Evolutionary conservation across 2,329 filamentous ascomycete species (phyloP), one percentile per base, ranked within the genome.

Genomic region (Aspergillus neoniger): DNA sequence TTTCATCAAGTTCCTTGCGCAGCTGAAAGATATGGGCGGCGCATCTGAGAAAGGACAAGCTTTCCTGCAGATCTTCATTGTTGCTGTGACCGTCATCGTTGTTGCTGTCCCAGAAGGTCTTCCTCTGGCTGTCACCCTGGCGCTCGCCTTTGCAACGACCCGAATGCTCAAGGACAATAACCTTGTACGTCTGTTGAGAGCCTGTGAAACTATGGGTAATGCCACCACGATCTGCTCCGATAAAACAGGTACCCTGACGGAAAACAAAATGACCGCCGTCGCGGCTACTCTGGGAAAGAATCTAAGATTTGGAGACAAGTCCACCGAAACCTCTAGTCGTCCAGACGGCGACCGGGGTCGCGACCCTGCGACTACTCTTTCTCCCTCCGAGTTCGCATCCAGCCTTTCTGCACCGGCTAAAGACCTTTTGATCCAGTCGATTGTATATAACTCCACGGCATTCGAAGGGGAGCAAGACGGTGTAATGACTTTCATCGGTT

Each of bases 1-100:
- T 7, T 86, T 93, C 69, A 92, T 93, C 80, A 89, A 91, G 68
- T 94, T 92, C 71, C 75, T 90, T 21, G 89, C 84, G 30, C 76
- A 82, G 17, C 80, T 92, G 6, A 82, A 83, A 3, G 69, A 76
- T 21, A 86, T 83, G 23, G 68, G 74, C 2, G 74, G 73, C 10
- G 75, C 77, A 2, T 77, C 83, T 2, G 78, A 80, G 1, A 86
- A 86, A 68, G 85, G 82, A 6, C 83, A 86, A 67, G 76, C 74
- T n/a, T 87, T 87, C 68, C 76, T 87, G 17, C 81, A 82, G 63
- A 83, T 86, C 39, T 81, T 86, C 64, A 86, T 86, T 48, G 77
- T 86, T 30, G 81, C 85, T 38, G 81, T 86, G 32, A 86, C 85
- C 2, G 80, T 87, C 21, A 79, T 87, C 56, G 83, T 87, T 30